Evolutionary conservation across 202 grass and related monocot species (phyloP), one percentile per base, ranked within the genome.

Genomic region (Cymbopogon flexuosus): DNA sequence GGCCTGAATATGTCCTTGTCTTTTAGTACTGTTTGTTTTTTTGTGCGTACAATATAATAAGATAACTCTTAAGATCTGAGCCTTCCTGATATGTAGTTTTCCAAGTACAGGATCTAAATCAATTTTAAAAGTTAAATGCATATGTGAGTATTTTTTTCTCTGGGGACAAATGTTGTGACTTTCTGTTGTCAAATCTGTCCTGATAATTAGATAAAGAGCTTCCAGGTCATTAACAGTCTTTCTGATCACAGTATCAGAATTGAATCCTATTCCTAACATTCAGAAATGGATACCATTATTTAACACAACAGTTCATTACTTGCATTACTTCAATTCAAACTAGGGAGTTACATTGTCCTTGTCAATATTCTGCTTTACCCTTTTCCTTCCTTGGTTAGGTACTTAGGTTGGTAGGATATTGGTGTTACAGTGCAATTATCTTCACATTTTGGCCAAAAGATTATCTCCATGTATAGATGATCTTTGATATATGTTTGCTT

Each of bases 401-500:
- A 52, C 47, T 18, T 51, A 51, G 5, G 47, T 54, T 54, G 49
- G 49, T 22, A 57, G 54, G 54, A 10, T n/a, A 57, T 57, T 1
- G 8, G 54, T 10, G 54, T 57, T n/a, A 49, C 14, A 7, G 16
- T 64, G 41, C 27, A 33, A 75, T 62, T 66, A 49, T 33, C 15
- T 37, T 37, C 8, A 54, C 60, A 27, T 70, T 70, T 29, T 47
- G 24, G 45, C 52, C 2, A 34, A 34, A 72, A 76, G 40, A 46
- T 34, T 65, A 14, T 58, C 9, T 23, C 33, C 8, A 11, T 78
- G 49, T 33, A 60, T 57, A 52, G 36, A 18, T 52, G 16, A 30
- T 46, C 63, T 85, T 72, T 79, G 22, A 73, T 77, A 11, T 68
- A 35, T 33, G 2, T 51, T 67, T 61, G 87, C 30, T 19, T 69